Conservation (phyloP, 129 eudicot species). For the Arctium minus region DNA sequence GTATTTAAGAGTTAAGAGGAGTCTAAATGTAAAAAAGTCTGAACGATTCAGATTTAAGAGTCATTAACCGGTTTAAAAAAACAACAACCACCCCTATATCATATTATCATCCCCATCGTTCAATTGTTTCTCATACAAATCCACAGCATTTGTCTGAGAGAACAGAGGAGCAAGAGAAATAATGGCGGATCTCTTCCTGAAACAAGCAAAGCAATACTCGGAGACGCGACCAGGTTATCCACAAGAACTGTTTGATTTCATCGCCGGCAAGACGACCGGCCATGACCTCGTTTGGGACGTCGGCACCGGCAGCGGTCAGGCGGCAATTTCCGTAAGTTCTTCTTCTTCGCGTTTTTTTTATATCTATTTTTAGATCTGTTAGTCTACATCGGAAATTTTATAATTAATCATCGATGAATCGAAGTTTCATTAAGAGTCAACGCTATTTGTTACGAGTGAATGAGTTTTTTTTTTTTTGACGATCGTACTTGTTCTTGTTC, state of each 20-base stretch:
- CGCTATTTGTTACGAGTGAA: not conserved
- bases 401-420: not conserved
- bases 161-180: not conserved
- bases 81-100: no score
- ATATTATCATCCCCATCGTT: not conserved
- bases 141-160: not conserved
- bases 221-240: constrained; percentile 56
- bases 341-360: not conserved
- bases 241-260: constrained; percentile 44
- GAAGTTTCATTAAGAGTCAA: not conserved
- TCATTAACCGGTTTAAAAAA: no score
- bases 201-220: constrained; percentile 54
- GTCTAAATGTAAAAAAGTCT: no score
- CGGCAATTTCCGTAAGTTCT: constrained; percentile 44
- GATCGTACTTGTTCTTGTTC: not conserved
- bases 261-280: constrained; percentile 40
- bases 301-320: constrained; percentile 83
- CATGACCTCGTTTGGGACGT: constrained; percentile 66
- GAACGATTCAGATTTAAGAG: no score
- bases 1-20: no score
- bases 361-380: not conserved
- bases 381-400: not conserved
- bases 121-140: not conserved
- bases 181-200: constrained; percentile 53
- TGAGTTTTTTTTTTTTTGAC: not conserved